phyloP scores from a whole-genome alignment of 352 stramenopile species.

The Phytopythium delawarense region DNA sequence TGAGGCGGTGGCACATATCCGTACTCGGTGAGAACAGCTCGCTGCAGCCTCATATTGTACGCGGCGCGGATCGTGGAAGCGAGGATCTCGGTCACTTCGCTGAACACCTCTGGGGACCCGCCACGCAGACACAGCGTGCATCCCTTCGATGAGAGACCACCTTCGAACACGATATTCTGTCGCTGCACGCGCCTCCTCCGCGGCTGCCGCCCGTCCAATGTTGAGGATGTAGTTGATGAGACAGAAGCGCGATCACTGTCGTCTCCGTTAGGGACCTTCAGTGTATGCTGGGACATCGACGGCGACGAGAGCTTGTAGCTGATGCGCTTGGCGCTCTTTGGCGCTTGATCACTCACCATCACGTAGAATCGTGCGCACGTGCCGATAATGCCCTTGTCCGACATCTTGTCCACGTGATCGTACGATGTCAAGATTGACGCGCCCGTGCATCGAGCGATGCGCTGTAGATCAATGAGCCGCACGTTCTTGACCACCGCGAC shows the following conservation, averaged over 20 bases:
- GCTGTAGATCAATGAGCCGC: constrained; percentile 68
- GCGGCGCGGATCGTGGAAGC: constrained; percentile 55
- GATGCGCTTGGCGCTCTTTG: constrained; percentile 59
- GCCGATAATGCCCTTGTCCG: constrained; percentile 64
- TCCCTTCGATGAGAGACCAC: constrained; percentile 59
- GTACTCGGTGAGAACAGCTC: constrained; percentile 46
- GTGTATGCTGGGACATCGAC: not conserved
- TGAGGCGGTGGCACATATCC: constrained; percentile 56
- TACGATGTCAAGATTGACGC: constrained; percentile 79
- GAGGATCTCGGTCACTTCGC: constrained; percentile 63
- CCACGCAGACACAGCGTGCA: constrained; percentile 82
- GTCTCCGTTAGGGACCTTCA: constrained; percentile 1
- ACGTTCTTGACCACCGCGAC: constrained; percentile 87
- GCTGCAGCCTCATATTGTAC: constrained; percentile 83
- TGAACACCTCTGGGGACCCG: constrained; percentile 53
- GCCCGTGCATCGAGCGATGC: constrained; percentile 72
- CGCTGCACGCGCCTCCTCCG: constrained; percentile 59
- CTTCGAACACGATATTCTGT: constrained; percentile 87
- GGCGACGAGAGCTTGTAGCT: constrained; percentile 25
- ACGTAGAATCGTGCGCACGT: constrained; percentile 84
- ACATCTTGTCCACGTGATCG: constrained; percentile 88
- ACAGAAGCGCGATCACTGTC: not conserved
- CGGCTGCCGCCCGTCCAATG: constrained; percentile 3
- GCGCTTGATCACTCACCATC: constrained; percentile 74
- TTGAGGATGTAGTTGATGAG: not conserved